A percentile compares a stretch with the other conserved stretches of the same genome.
Evolutionary conservation across 1,139 yeast species (phyloP).

Genomic region (Insectozyma bohioensis): DNA sequence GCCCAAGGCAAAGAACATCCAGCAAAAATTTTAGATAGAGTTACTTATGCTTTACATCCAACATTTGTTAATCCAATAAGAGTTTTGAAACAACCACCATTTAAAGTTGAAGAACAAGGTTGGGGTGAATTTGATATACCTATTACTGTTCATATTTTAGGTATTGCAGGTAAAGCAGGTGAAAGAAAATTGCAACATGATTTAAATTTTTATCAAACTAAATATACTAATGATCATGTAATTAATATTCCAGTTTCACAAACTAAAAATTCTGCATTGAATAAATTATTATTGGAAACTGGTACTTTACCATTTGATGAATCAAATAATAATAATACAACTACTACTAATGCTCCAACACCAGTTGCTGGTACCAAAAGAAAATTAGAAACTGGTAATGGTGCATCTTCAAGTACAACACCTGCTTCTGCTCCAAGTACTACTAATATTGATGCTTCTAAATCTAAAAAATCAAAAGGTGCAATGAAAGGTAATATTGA

Average conservation of each 20-base stretch:
- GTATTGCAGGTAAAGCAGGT: constrained; percentile 73
- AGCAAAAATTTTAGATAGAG: constrained; percentile 87
- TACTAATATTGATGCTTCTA: constrained; percentile 21
- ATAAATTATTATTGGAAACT: constrained; percentile 71
- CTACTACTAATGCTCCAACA: constrained; percentile 6
- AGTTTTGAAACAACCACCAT: constrained; percentile 81
- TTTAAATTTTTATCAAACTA: constrained; percentile 77
- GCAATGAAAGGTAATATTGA: constrained; percentile 72
- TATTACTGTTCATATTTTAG: constrained; percentile 68
- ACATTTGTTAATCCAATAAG: constrained; percentile 90
- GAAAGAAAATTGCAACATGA: constrained; percentile 87
- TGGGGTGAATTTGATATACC: constrained; percentile 98
- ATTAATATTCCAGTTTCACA: constrained; percentile 63
- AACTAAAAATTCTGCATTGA: constrained; percentile 66
- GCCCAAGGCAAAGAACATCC: constrained; percentile 81
- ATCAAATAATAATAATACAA: constrained; percentile 11
- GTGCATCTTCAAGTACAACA: constrained; percentile 8
- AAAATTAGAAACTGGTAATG: constrained; percentile 16
- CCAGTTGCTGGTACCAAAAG: constrained; percentile 13
- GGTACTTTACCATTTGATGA: constrained; percentile 71
- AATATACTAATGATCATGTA: constrained; percentile 75
- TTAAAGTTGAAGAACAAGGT: constrained; percentile 87
- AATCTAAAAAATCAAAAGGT: constrained; percentile 68
- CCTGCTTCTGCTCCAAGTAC: constrained; percentile 19
- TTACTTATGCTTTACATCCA: constrained; percentile 91